Evolutionary conservation across 73 alveolate genomes (phyloP), one percentile per base, ranked within the genome.

Genomic region (Breviolum minutum): DNA sequence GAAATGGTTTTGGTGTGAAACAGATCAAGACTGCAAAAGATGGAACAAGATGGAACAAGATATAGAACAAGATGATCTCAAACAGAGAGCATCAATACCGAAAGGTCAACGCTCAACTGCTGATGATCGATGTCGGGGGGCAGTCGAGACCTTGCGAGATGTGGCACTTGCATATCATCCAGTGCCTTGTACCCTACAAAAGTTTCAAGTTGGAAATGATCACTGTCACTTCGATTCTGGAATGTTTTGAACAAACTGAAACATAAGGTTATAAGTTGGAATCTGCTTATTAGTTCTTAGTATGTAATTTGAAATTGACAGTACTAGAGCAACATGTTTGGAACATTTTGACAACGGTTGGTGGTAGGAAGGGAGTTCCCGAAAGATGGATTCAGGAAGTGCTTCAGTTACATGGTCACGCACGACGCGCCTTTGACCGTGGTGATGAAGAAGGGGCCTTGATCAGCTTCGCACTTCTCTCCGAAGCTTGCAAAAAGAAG

Each of bases 101-200:
- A 14, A 29, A 79, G 87, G 71, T 19, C 71, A 81, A 40, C 90
- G 66, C 48, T 81, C 70, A 2, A 81, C 90, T 7, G 90, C 90
- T 48, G 90, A 81, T 60, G 90, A 81, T 14, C 90, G 93, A 24
- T 84, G 93, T 62, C 93, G 93, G 61, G 76, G 61, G 17, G 93
- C 93, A 8, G 93, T 61, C n/a, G 93, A 84, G 93, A 84, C 93
- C 27, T 27, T 84, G 93, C 74, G 93, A 24, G 93, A 84, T n/a
- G 93, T 84, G 76, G 93, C 93, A 2, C 62, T 84, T 54, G 76
- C 76, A 19, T 84, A 84, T 61, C 93, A 84, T 24, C 93, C 93
- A 22, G 93, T 61, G 62, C 40, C 93, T 84, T 61, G 61, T 54
- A 12, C 16, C 32, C 83, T 26, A 19, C 27, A 17, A 48, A 24